Evolutionary conservation across 441 rosid species (phyloP).

Genomic region (Populus hybrid): DNA sequence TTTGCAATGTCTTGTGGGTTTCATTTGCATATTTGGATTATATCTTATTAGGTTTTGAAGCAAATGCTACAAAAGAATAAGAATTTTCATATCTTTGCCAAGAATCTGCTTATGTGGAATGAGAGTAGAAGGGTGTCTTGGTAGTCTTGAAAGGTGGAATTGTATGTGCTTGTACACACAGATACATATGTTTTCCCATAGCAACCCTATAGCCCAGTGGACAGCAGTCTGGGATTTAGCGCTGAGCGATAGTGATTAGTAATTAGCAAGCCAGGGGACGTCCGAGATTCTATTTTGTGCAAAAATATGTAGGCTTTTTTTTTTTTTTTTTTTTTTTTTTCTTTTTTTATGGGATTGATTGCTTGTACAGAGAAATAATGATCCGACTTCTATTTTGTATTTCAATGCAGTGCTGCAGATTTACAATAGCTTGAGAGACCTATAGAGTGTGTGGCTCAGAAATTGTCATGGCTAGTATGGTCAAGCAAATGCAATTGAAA

Average conservation of each 20-base stretch:
- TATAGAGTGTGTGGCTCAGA: neutral
- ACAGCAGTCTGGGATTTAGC: neutral
- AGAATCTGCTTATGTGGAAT: slow-evolving; percentile 20
- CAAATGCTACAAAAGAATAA: slow-evolving; percentile 22
- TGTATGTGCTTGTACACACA: neutral
- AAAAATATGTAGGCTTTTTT: neutral
- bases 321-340: too few relatives aligned
- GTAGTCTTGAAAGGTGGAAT: neutral
- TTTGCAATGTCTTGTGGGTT: neutral
- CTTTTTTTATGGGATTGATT: neutral
- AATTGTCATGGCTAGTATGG: neutral
- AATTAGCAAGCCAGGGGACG: neutral
- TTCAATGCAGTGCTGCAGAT: neutral
- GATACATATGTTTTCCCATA: neutral
- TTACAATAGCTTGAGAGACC: neutral
- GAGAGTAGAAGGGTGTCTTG: slow-evolving; percentile 15
- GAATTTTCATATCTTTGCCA: slow-evolving; percentile 22
- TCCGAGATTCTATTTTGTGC: neutral
- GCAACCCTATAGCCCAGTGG: neutral
- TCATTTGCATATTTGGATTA: neutral
- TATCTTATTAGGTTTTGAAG: slow-evolving; percentile 2
- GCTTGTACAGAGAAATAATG: neutral
- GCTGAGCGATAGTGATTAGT: neutral
- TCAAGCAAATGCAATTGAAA: slow-evolving; percentile 1
- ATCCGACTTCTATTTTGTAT: slow-evolving; percentile 3